Conservation (phyloP, 2,329 filamentous ascomycete species). For the Fusarium nygamai region DNA sequence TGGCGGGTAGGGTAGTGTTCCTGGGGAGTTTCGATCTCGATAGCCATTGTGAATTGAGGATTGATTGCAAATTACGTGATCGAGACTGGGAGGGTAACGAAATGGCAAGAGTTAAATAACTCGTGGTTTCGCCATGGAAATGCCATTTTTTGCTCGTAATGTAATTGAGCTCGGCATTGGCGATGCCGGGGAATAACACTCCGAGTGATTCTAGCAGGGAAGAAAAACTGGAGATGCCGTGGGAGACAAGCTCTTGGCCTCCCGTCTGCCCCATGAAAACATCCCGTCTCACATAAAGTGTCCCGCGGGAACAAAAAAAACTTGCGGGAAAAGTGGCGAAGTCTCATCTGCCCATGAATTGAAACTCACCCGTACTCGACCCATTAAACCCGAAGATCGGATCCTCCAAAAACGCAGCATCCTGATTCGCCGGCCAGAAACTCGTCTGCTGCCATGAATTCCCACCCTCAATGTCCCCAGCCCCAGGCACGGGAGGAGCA, state of each 20-base stretch:
- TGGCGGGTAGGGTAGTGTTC: slow-evolving; percentile 19
- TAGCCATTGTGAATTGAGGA: slow-evolving; percentile 12
- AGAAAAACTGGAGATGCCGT: slow-evolving; percentile 1
- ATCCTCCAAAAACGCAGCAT: slow-evolving; percentile 39
- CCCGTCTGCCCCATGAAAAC: not conserved
- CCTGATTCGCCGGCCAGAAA: slow-evolving; percentile 18
- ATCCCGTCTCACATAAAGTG: not conserved
- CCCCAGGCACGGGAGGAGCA: not conserved
- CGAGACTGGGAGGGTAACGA: not conserved
- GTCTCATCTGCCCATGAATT: slow-evolving; percentile 21
- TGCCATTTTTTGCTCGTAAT: not conserved
- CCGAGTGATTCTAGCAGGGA: not conserved
- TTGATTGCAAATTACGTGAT: not conserved
- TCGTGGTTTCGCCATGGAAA: not conserved
- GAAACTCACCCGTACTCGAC: slow-evolving; percentile 41
- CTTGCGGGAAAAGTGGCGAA: not conserved
- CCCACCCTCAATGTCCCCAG: slow-evolving; percentile 4
- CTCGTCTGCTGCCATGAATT: slow-evolving; percentile 9
- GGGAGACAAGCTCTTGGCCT: not conserved
- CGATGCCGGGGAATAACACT: not conserved
- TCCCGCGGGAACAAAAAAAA: not conserved
- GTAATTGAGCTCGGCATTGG: not conserved
- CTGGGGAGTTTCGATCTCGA: not conserved
- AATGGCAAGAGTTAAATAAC: slow-evolving; percentile 18
- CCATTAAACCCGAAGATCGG: slow-evolving; percentile 48